Evolutionary conservation across 768 basidiomycete species (phyloP).

Genomic region (Ramaria rubella): DNA sequence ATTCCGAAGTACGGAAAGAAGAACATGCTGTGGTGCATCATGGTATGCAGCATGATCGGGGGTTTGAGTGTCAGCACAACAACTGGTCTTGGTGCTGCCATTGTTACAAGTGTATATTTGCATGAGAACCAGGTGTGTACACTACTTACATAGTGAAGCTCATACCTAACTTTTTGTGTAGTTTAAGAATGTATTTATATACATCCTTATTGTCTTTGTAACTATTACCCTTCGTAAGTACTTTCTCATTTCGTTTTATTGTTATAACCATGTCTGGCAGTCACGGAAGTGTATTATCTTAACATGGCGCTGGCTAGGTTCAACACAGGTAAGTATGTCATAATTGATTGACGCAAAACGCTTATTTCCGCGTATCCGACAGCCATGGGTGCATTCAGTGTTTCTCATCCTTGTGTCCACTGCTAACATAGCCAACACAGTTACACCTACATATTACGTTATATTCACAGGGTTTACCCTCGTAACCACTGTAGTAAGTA

Average conservation of each 20-base stretch:
- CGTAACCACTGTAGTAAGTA: constrained; percentile 69
- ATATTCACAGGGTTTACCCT: constrained; percentile 68
- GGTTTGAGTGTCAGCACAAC: constrained; percentile 93
- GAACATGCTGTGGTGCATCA: constrained; percentile 94
- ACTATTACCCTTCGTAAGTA: constrained; percentile 68
- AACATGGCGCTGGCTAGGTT: constrained; percentile 94
- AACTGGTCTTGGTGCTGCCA: constrained; percentile 86
- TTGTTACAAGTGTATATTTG: constrained; percentile 62
- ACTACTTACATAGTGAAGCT: background rate
- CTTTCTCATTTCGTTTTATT: background rate
- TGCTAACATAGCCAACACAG: constrained; percentile 31
- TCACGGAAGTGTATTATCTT: constrained; percentile 90
- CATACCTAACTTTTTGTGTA: constrained; percentile 26
- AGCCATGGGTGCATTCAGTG: constrained; percentile 56
- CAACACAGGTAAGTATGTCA: constrained; percentile 62
- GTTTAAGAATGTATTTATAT: constrained; percentile 91
- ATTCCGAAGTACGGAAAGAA: constrained; percentile 85
- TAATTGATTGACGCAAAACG: background rate
- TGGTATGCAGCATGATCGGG: constrained; percentile 94
- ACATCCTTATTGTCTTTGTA: constrained; percentile 81
- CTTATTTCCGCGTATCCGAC: constrained; percentile 7
- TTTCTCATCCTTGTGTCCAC: constrained; percentile 5
- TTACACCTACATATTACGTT: constrained; percentile 81
- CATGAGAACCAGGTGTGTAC: constrained; percentile 68
- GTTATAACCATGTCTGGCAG: constrained; percentile 27